Conservation (phyloP, 2,329 filamentous ascomycete species). For the Cercospora citrullina region DNA sequence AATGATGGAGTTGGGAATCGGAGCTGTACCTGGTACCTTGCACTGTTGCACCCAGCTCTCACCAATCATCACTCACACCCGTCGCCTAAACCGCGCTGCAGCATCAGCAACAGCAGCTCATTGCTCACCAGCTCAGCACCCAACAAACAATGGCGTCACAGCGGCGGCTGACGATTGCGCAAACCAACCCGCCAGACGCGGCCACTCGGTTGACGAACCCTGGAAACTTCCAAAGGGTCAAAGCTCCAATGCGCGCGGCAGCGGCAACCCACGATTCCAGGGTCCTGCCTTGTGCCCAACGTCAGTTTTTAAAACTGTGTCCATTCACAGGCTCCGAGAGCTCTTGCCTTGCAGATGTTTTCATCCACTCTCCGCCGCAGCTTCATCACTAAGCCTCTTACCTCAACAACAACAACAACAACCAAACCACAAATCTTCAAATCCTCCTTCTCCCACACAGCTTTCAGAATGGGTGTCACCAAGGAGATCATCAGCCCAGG, state of each 20-base stretch:
- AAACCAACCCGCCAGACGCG: not conserved
- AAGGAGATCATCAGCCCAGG: constrained; percentile 67
- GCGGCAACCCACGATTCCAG: not conserved
- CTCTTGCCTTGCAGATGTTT: constrained; percentile 1
- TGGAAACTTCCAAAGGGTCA: not conserved
- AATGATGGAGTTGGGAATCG: not conserved
- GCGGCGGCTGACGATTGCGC: not conserved
- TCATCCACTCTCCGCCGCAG: constrained; percentile 9
- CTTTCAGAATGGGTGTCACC: constrained; percentile 57
- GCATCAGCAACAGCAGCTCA: not conserved
- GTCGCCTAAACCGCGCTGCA: not conserved
- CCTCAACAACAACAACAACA: not conserved
- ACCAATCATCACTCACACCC: not conserved
- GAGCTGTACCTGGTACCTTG: not conserved
- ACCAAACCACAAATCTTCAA: constrained; percentile 6
- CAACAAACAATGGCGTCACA: not conserved
- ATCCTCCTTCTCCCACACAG: constrained; percentile 19
- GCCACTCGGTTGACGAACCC: not conserved
- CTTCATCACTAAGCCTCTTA: constrained; percentile 3
- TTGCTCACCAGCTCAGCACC: not conserved
- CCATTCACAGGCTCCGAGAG: not conserved
- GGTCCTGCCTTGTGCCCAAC: not conserved
- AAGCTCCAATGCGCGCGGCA: not conserved
- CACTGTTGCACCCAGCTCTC: not conserved
- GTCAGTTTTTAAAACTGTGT: constrained; percentile 5